Evolutionary conservation across 73 alveolate species (phyloP).

Genomic region (Tetrahymena malaccensis): DNA sequence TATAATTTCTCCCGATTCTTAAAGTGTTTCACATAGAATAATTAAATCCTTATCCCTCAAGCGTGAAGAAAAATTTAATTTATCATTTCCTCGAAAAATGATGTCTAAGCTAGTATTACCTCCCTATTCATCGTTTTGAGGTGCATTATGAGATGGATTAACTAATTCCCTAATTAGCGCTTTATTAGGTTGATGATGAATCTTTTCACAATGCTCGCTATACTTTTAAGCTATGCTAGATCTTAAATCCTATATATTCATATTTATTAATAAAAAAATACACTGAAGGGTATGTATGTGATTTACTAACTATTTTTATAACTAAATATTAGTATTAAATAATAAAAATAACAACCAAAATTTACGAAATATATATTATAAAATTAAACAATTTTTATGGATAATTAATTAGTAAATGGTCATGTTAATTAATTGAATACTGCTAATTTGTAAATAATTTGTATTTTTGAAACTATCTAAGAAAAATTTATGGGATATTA

Average conservation of each 20-base stretch:
- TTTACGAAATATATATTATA: no score
- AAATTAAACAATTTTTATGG: no score
- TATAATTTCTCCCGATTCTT: conserved; percentile 70
- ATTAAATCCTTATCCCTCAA: conserved; percentile 60
- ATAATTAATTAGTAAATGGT: no score
- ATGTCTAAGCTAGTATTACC: conserved; percentile 4
- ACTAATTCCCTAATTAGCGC: neutral
- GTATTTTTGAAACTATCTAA: no score
- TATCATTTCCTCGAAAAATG: conserved; percentile 75
- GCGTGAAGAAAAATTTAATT: conserved; percentile 57
- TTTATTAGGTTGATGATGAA: neutral
- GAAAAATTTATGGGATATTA: no score
- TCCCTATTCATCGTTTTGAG: neutral
- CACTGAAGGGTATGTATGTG: neutral
- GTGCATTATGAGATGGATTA: neutral
- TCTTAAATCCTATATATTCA: neutral
- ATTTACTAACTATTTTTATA: no score
- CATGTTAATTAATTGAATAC: no score
- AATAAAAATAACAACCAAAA: neutral
- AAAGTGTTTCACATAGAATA: conserved; percentile 53
- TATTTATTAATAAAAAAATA: neutral
- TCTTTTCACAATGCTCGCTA: neutral
- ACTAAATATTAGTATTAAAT: neutral
- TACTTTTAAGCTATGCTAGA: neutral
- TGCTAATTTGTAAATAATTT: no score